Evolutionary conservation across 345 rosid genomes (phyloP).

Genomic region (Arabis hirsuta): DNA sequence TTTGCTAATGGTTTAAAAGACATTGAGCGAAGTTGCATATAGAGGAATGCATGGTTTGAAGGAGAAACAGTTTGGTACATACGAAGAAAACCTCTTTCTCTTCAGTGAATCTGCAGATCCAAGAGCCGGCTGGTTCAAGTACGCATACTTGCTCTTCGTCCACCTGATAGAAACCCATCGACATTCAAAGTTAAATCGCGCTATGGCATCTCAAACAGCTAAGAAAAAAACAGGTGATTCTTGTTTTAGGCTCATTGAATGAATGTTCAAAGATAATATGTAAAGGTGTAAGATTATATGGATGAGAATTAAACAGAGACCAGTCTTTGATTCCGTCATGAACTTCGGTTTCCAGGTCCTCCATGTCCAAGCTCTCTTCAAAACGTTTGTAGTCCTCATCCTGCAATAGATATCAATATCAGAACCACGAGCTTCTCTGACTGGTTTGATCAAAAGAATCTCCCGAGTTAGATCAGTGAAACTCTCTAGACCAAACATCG

Average conservation of each 20-base stretch:
- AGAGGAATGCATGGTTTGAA: slow-evolving; percentile 59
- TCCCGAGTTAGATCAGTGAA: not conserved
- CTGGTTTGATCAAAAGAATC: not conserved
- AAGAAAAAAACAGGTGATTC: not conserved
- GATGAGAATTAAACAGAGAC: slow-evolving; percentile 47
- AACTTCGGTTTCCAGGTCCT: slow-evolving; percentile 47
- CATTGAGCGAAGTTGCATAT: slow-evolving; percentile 66
- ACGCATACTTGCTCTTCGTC: slow-evolving; percentile 94
- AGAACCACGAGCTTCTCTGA: not conserved
- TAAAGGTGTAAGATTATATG: not conserved
- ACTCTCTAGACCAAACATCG: not conserved
- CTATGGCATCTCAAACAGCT: not conserved
- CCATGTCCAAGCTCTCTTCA: slow-evolving; percentile 62
- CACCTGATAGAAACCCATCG: slow-evolving; percentile 57
- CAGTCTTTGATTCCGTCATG: slow-evolving; percentile 79
- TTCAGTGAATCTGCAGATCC: slow-evolving; percentile 49
- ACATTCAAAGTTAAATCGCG: slow-evolving; percentile 12
- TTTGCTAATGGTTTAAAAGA: slow-evolving; percentile 46
- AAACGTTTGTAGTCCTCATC: slow-evolving; percentile 65
- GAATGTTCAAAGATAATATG: not conserved
- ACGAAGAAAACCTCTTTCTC: slow-evolving; percentile 55
- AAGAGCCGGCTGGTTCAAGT: slow-evolving; percentile 84
- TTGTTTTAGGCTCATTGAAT: slow-evolving; percentile 10
- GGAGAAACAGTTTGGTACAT: slow-evolving; percentile 63
- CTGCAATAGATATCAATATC: slow-evolving; percentile 41